phyloP scores from a whole-genome alignment of 345 rosid species.

The Salix dunnii region DNA sequence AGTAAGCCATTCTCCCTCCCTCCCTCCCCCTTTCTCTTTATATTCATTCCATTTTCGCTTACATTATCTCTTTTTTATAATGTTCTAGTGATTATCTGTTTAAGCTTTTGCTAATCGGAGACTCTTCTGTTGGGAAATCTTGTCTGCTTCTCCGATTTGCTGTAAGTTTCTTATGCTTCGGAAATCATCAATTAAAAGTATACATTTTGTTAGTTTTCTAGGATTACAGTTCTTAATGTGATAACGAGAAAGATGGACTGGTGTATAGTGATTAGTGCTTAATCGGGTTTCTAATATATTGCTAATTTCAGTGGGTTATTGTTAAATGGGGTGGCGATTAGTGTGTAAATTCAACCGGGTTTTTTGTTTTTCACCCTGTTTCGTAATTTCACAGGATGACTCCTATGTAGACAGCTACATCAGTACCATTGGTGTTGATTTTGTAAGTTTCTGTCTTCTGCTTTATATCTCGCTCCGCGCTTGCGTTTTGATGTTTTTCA shows the following conservation, averaged over 20 bases:
- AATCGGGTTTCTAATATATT: background rate
- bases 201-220: background rate
- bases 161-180: constrained; percentile 32
- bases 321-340: background rate
- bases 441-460: constrained; percentile 33
- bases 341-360: background rate
- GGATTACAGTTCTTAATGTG: background rate
- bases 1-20: background rate
- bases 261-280: background rate
- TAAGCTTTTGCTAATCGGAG: constrained; percentile 76
- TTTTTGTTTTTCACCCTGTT: background rate
- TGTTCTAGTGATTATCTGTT: constrained; percentile 65
- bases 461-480: background rate
- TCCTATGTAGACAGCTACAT: constrained; percentile 69
- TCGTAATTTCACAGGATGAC: constrained; percentile 46
- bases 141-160: constrained; percentile 78
- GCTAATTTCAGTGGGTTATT: background rate
- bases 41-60: background rate
- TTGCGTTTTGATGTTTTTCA: background rate
- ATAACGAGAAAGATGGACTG: background rate
- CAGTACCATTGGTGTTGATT: constrained; percentile 78
- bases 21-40: background rate
- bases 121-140: constrained; percentile 82
- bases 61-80: background rate
- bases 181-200: background rate